A percentile compares a stretch with the other conserved stretches of the same genome.
phyloP scores from a whole-genome alignment of 306 rosid genomes.

The Cucurbita moschata region DNA sequence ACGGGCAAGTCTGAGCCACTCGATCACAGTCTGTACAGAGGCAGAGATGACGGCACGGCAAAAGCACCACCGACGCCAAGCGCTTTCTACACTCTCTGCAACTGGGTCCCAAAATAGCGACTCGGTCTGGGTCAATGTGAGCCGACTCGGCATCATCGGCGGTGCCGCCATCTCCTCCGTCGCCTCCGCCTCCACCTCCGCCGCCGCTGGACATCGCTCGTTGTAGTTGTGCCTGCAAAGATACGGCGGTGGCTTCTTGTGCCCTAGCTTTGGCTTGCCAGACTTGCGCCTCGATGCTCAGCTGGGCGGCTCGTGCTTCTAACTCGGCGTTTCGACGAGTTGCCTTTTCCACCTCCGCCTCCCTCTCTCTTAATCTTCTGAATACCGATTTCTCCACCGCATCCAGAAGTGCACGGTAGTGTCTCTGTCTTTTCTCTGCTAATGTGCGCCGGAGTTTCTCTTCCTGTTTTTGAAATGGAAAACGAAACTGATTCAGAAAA shows the following conservation, averaged over 20 bases:
- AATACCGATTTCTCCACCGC: conserved; percentile 52
- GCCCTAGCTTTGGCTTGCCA: conserved; percentile 76
- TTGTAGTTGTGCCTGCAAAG: conserved; percentile 66
- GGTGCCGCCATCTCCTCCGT: conserved; percentile 14
- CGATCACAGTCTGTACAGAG: conserved; percentile 61
- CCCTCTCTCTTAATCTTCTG: conserved; percentile 49
- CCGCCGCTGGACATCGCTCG: conserved; percentile 40
- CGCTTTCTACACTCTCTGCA: conserved; percentile 59
- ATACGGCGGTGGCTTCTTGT: conserved; percentile 51
- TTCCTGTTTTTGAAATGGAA: conserved; percentile 25
- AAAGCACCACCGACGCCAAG: conserved; percentile 50
- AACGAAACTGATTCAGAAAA: background rate
- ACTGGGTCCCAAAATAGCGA: conserved; percentile 29
- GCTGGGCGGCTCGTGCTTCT: conserved; percentile 87
- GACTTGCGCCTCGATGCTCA: conserved; percentile 50
- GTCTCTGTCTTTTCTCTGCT: conserved; percentile 52
- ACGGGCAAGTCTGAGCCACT: conserved; percentile 56
- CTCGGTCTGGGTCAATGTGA: conserved; percentile 60
- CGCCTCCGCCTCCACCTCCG: conserved; percentile 17
- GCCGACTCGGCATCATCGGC: conserved; percentile 91
- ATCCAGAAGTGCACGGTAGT: conserved; percentile 42
- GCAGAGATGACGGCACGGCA: conserved; percentile 83
- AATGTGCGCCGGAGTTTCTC: conserved; percentile 50
- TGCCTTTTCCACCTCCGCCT: conserved; percentile 53
- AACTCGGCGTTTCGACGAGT: conserved; percentile 56